A percentile compares a stretch with the other conserved stretches of the same genome.
These are phyloP conservation scores for Rhodotorula mucilaginosa DNA, from an alignment of 1,284 basidiomycete genomes.

Conservation along the genomic window DNA sequence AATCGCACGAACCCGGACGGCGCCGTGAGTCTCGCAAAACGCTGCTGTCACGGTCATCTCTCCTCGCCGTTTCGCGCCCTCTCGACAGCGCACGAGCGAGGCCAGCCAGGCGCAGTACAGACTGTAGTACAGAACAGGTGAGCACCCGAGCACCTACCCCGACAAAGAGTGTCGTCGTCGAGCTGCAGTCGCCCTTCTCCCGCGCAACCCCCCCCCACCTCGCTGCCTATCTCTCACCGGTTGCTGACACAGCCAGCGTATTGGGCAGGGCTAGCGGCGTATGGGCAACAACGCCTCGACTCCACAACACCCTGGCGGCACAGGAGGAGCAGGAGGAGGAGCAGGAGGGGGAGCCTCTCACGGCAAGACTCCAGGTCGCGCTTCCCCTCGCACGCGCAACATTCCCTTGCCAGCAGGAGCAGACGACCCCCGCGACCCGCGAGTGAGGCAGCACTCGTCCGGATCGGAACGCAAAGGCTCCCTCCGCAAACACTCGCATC, in stretches of 20 bases:
- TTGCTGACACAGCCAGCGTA: background rate
- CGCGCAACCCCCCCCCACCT: background rate
- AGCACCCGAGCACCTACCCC: too few relatives aligned
- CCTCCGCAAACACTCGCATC: background rate
- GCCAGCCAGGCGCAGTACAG: too few relatives aligned
- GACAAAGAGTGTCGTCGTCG: too few relatives aligned
- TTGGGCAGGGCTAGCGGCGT: background rate
- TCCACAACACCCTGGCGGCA: background rate
- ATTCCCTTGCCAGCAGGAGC: slow-evolving; percentile 8
- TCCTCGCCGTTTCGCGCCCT: too few relatives aligned
- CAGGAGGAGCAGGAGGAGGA: background rate
- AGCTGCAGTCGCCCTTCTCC: background rate
- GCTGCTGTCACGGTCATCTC: too few relatives aligned
- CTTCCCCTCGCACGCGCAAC: slow-evolving; percentile 18
- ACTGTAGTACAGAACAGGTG: too few relatives aligned
- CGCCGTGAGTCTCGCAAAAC: too few relatives aligned
- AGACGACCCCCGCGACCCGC: slow-evolving; percentile 2
- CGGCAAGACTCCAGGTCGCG: background rate
- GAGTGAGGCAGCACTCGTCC: slow-evolving; percentile 18
- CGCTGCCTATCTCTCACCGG: background rate
- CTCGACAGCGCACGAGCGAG: too few relatives aligned
- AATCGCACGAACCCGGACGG: too few relatives aligned
- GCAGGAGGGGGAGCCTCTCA: background rate
- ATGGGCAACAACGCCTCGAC: slow-evolving; percentile 36
- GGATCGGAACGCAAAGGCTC: background rate